Percentiles rank a stretch among this genome's conserved stretches.
phyloP scores from a whole-genome alignment of 306 rosid genomes.

The Glycyrrhiza uralensis region DNA sequence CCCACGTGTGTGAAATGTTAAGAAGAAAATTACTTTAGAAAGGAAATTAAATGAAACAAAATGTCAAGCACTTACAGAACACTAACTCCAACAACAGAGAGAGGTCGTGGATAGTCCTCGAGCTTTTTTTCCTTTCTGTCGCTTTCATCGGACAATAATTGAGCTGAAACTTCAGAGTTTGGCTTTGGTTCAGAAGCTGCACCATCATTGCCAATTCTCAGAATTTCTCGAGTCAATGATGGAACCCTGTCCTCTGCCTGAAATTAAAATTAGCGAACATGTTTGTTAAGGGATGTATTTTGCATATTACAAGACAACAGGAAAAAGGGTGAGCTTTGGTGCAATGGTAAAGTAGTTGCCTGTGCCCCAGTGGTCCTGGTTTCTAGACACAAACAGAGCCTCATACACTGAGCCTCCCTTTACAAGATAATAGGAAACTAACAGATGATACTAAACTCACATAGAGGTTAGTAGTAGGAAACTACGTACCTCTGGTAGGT shows the following conservation, averaged over 20 bases:
- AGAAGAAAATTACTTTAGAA: background rate
- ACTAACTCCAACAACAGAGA: conserved; percentile 83
- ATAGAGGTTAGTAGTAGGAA: background rate
- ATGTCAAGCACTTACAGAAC: conserved; percentile 67
- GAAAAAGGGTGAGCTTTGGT: background rate
- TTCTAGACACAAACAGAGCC: background rate
- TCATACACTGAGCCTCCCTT: background rate
- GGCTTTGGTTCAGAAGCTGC: conserved; percentile 33
- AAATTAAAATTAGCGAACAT: conserved; percentile 1
- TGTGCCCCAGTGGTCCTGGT: background rate
- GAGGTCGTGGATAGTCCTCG: conserved; percentile 80
- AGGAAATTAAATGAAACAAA: background rate
- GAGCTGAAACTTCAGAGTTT: conserved; percentile 32
- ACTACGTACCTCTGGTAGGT: conserved; percentile 74
- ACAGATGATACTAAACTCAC: background rate
- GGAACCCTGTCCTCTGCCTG: conserved; percentile 73
- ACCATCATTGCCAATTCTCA: conserved; percentile 57
- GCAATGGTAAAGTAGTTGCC: background rate
- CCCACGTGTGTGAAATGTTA: background rate
- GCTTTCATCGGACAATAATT: conserved; percentile 32
- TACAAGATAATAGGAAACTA: conserved; percentile 8
- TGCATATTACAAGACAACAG: background rate
- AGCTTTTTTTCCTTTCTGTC: conserved; percentile 54
- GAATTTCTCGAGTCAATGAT: conserved; percentile 57
- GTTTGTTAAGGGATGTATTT: background rate